Conservation (phyloP, 176 grass and related monocot genomes). For the Zoysia pacifica region DNA sequence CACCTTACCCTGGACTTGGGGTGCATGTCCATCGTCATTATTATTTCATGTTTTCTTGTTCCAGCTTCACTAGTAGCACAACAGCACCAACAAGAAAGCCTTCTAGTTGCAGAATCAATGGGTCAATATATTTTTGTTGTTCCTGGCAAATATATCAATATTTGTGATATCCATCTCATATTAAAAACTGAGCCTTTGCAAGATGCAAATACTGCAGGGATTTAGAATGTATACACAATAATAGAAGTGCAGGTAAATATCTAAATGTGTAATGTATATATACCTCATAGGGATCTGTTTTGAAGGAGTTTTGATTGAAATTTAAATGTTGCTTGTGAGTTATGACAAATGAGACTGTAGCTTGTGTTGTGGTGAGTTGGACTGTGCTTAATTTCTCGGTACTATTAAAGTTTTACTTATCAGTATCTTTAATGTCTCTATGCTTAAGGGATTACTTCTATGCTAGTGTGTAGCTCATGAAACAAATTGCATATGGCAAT, state of each 20-base stretch:
- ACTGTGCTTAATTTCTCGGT: not conserved
- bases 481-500: not conserved
- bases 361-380: not conserved
- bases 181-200: not conserved
- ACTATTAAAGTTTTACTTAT: not conserved
- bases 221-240: not conserved
- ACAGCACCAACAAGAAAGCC: not conserved
- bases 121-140: not conserved
- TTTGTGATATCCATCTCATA: not conserved
- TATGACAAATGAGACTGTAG: not conserved
- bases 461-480: slow-evolving; percentile 4
- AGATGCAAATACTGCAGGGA: slow-evolving; percentile 2
- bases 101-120: not conserved
- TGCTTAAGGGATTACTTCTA: slow-evolving; percentile 1
- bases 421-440: slow-evolving; percentile 12
- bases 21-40: not conserved
- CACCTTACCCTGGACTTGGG: not conserved
- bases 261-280: not conserved
- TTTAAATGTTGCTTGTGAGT: not conserved
- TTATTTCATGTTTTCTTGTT: slow-evolving; percentile 25
- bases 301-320: slow-evolving; percentile 1
- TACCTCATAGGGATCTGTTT: slow-evolving; percentile 22
- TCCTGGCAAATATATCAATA: slow-evolving; percentile 1
- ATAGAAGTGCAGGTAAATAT: not conserved
- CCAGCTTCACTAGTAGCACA: not conserved